Evolutionary conservation across 495 filamentous ascomycete genomes (phyloP), one percentile per base, ranked within the genome.

Genomic region (Penicillium parvum): DNA sequence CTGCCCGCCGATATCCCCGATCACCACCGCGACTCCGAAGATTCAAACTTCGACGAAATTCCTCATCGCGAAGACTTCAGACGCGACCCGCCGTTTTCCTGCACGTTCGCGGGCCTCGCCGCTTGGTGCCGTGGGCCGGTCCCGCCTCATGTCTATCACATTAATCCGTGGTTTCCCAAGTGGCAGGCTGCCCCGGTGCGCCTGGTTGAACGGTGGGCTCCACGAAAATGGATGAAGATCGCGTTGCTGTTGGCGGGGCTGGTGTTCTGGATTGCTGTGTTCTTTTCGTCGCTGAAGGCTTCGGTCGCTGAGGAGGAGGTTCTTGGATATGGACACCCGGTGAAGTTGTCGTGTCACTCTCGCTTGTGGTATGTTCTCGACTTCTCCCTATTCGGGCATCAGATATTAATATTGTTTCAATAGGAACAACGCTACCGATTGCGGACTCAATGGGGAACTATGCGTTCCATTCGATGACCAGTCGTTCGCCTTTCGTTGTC

Each of bases 401-500:
- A 22, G 17, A 19, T 34, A 33, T 29, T 49, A 22, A 37, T 29
- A 11, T 0, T 15, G 32, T 2, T 14, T 32, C 29, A 36, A 14
- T 34, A 72, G 69, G 69, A 45, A 28, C n/a, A 69, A 69, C 55
- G 52, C 60, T 2, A 80, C 78, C 19, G 68, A 72, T 8, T 92
- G 87, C 52, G 87, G 86, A 2, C 45, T 90, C 10, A 73, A 90
- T 55, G 87, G 86, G 1, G 73, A 79, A 36, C 60, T 72, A 44
- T 92, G 87, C 58, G 76, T 77, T 10, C 87, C 87, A 0, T 92
- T 91, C 56, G 75, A 74, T 40, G 72, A 77, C 26, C 72, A 71
- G 26, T 74, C 71, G 0, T 83, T 85, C 43, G 75, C 84, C 3
- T 92, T 92, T 53, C 74, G 81, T 30, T 92, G 87, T 53, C 84